Conservation (phyloP, 345 rosid genomes). For the Eutrema heterophyllum region DNA sequence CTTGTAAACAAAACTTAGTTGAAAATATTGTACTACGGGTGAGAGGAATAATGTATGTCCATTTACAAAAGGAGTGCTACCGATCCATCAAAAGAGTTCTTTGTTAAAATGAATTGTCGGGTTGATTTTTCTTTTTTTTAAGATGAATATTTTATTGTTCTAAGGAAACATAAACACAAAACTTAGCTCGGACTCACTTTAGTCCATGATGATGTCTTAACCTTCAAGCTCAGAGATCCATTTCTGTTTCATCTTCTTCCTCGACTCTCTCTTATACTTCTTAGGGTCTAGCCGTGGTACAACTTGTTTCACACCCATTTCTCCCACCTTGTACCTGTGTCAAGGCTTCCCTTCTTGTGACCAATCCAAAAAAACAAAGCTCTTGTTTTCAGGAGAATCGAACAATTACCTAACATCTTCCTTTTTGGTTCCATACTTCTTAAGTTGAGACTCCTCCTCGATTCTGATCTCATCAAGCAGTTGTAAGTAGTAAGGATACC, state of each 20-base stretch:
- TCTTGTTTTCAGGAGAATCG: background rate
- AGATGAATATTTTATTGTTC: too few relatives aligned
- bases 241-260: conserved; percentile 68
- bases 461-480: conserved; percentile 79
- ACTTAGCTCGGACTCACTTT: too few relatives aligned
- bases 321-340: conserved; percentile 67
- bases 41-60: too few relatives aligned
- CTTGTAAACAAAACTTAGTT: too few relatives aligned
- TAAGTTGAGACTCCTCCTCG: conserved; percentile 76
- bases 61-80: too few relatives aligned
- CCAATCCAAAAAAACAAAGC: background rate
- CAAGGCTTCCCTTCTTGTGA: background rate
- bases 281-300: conserved; percentile 71
- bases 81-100: too few relatives aligned
- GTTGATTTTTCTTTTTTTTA: too few relatives aligned
- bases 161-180: too few relatives aligned
- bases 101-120: too few relatives aligned
- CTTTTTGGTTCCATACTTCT: conserved; percentile 80
- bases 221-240: conserved; percentile 51
- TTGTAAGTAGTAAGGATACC: conserved; percentile 67
- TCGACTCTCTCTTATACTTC: conserved; percentile 72
- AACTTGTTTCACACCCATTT: conserved; percentile 64
- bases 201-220: conserved; percentile 34
- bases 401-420: conserved; percentile 71
- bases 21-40: too few relatives aligned